Evolutionary conservation across 345 rosid species (phyloP).

Genomic region (Ceriops decandra): DNA sequence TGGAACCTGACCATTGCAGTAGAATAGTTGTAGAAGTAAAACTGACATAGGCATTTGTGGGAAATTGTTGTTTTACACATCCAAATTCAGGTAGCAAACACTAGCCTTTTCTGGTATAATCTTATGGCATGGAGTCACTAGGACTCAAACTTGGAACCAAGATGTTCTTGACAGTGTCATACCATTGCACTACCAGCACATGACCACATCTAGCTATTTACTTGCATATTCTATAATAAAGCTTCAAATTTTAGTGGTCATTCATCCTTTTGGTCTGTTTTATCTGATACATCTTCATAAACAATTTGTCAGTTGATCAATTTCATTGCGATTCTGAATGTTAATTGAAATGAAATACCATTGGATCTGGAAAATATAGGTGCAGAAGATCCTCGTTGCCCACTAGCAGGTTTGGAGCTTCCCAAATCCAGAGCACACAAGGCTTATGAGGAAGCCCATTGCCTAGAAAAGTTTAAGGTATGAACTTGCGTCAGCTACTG

Average conservation of each 20-base stretch:
- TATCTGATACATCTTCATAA: not conserved
- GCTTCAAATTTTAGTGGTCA: not conserved
- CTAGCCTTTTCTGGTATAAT: too few relatives aligned
- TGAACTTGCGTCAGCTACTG: not conserved
- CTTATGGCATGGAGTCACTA: too few relatives aligned
- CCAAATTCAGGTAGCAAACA: too few relatives aligned
- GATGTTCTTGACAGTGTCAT: too few relatives aligned
- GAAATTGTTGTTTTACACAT: too few relatives aligned
- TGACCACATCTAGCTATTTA: too few relatives aligned
- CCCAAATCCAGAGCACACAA: conserved; percentile 40
- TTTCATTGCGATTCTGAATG: not conserved
- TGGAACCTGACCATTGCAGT: too few relatives aligned
- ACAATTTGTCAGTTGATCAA: not conserved
- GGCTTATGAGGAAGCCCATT: conserved; percentile 43
- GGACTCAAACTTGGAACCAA: too few relatives aligned
- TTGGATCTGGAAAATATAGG: conserved; percentile 38
- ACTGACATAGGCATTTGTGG: too few relatives aligned
- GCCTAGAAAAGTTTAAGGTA: conserved; percentile 50
- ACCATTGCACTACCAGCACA: too few relatives aligned
- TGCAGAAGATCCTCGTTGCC: conserved; percentile 77
- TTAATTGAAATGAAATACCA: not conserved
- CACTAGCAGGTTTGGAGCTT: conserved; percentile 54
- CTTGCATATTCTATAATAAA: too few relatives aligned
- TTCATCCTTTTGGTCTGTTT: not conserved
- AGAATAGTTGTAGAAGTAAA: too few relatives aligned